A percentile compares a stretch with the other conserved stretches of the same genome.
Conservation (phyloP, 2,329 filamentous ascomycete genomes). For the Penicillium digitatum region DNA sequence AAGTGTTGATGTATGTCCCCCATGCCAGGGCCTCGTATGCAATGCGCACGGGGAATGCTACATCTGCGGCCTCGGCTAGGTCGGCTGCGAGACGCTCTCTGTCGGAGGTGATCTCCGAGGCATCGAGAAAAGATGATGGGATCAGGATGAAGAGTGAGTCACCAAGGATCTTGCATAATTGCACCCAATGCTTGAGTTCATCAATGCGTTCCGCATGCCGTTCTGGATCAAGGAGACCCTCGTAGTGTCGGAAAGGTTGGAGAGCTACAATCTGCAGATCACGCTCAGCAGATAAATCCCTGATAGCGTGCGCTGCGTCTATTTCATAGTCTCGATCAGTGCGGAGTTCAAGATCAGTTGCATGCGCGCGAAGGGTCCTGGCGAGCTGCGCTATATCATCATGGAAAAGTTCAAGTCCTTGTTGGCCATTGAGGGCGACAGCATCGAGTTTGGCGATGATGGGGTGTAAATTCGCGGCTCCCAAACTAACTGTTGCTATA, state of each 20-base stretch:
- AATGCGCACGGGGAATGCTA: conserved; percentile 35
- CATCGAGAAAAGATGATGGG: conserved; percentile 22
- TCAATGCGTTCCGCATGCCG: conserved; percentile 17
- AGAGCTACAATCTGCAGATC: conserved; percentile 61
- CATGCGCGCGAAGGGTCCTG: conserved; percentile 40
- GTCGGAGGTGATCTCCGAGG: conserved; percentile 18
- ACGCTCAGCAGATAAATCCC: conserved; percentile 50
- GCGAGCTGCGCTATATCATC: conserved; percentile 64
- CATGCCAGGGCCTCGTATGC: conserved; percentile 70
- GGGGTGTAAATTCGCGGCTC: conserved; percentile 16
- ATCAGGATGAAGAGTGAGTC: conserved; percentile 23
- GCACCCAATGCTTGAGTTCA: conserved; percentile 21
- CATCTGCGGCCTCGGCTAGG: conserved; percentile 19
- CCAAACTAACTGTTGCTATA: conserved; percentile 24
- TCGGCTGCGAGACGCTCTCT: conserved; percentile 18
- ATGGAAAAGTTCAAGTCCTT: conserved; percentile 66
- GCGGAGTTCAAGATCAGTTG: neutral
- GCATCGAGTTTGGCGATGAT: conserved; percentile 30
- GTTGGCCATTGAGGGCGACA: conserved; percentile 41
- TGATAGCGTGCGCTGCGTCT: conserved; percentile 52
- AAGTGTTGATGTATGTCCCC: conserved; percentile 65
- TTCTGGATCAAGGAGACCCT: conserved; percentile 45
- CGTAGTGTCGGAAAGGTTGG: conserved; percentile 69
- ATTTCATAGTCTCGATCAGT: conserved; percentile 55
- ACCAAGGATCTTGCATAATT: conserved; percentile 17